A percentile compares a stretch with the other conserved stretches of the same genome.
Evolutionary conservation across 106 monocot species (phyloP).

Genomic region (Acorus calamus): DNA sequence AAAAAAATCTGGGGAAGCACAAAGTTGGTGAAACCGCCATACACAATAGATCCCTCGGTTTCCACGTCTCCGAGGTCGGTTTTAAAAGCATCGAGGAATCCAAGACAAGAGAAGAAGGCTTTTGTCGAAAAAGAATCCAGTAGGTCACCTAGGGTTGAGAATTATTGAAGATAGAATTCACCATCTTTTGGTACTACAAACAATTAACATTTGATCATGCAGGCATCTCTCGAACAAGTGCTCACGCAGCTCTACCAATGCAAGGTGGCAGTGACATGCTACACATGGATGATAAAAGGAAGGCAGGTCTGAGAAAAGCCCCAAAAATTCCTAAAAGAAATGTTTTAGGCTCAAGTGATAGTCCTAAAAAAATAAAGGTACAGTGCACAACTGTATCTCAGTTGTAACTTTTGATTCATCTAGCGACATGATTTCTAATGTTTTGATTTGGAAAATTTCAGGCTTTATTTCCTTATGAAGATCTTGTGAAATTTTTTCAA

Average conservation of each 20-base stretch:
- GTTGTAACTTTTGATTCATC: not conserved
- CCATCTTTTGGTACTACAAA: not conserved
- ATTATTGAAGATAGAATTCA: not conserved
- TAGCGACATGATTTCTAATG: not conserved
- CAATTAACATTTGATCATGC: not conserved
- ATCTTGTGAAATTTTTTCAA: constrained; percentile 82
- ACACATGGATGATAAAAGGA: constrained; percentile 10
- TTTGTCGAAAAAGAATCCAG: constrained; percentile 27
- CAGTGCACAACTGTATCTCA: not conserved
- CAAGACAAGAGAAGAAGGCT: constrained; percentile 20
- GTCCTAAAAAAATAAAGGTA: constrained; percentile 44
- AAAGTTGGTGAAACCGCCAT: constrained; percentile 68
- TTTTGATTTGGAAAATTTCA: constrained; percentile 17
- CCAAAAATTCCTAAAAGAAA: constrained; percentile 36
- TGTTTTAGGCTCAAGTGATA: constrained; percentile 25
- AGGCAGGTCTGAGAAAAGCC: constrained; percentile 16
- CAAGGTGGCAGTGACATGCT: constrained; percentile 17
- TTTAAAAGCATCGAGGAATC: constrained; percentile 25
- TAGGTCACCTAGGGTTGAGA: constrained; percentile 13
- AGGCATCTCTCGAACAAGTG: constrained; percentile 8
- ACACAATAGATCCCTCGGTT: constrained; percentile 29
- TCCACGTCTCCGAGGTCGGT: constrained; percentile 25
- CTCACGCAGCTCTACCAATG: constrained; percentile 4
- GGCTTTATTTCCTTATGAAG: constrained; percentile 65
- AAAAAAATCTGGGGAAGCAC: constrained; percentile 21